Percentiles rank a stretch among this genome's conserved stretches.
Evolutionary conservation across 345 rosid genomes (phyloP).

Genomic region (Aurinia saxatilis): DNA sequence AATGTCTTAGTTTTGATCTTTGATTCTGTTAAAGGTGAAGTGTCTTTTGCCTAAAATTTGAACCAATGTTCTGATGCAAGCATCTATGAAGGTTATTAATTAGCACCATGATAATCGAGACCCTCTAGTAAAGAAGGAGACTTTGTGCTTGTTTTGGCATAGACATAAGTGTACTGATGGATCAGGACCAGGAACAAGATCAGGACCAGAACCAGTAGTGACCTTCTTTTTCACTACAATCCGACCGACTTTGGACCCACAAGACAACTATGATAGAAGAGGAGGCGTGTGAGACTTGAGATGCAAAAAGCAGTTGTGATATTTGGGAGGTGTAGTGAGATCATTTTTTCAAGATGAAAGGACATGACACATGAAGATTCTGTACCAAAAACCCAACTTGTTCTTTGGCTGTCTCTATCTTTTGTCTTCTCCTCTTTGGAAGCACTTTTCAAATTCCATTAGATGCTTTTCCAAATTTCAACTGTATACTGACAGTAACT

Average conservation of each 20-base stretch:
- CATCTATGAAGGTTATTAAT: neutral
- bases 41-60: neutral
- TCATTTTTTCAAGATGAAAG: neutral
- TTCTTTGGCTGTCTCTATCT: slow-evolving; percentile 18
- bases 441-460: neutral
- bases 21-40: neutral
- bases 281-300: neutral
- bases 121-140: neutral
- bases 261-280: neutral
- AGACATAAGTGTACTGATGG: slow-evolving; percentile 1
- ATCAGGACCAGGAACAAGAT: slow-evolving; percentile 14
- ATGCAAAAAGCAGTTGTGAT: slow-evolving; percentile 2
- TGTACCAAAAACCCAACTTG: slow-evolving; percentile 17
- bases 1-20: slow-evolving; percentile 6
- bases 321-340: slow-evolving; percentile 4
- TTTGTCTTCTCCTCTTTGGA: slow-evolving; percentile 1
- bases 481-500: slow-evolving; percentile 13
- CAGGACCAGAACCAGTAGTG: slow-evolving; percentile 7
- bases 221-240: slow-evolving; percentile 3
- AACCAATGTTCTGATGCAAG: neutral
- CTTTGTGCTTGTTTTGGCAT: neutral
- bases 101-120: neutral
- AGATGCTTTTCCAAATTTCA: neutral
- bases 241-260: slow-evolving; percentile 9
- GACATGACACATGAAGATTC: slow-evolving; percentile 13